phyloP scores from a whole-genome alignment of 1,139 yeast genomes.

The Candida pseudoviswanathii region DNA sequence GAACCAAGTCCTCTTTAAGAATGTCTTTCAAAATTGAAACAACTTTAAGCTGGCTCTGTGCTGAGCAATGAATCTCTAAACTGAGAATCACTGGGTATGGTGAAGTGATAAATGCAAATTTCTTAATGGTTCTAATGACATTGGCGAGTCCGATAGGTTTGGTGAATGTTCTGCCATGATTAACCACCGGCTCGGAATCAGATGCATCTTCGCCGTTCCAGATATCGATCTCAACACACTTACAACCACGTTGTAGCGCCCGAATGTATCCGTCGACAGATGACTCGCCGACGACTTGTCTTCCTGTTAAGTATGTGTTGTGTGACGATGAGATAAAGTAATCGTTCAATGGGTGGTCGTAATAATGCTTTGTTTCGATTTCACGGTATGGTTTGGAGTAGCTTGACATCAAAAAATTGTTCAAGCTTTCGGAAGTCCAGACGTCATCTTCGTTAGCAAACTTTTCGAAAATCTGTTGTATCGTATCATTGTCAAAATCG shows the following conservation, averaged over 20 bases:
- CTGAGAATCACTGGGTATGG: slow-evolving; percentile 88
- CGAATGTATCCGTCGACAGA: slow-evolving; percentile 90
- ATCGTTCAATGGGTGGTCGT: slow-evolving; percentile 73
- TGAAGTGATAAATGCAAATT: slow-evolving; percentile 82
- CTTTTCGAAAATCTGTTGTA: slow-evolving; percentile 44
- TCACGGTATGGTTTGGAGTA: slow-evolving; percentile 36
- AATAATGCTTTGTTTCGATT: slow-evolving; percentile 39
- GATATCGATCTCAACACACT: slow-evolving; percentile 90
- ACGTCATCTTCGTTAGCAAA: slow-evolving; percentile 36
- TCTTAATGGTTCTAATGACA: slow-evolving; percentile 71
- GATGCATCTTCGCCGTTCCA: slow-evolving; percentile 72
- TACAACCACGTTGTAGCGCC: slow-evolving; percentile 86
- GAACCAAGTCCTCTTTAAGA: slow-evolving; percentile 62
- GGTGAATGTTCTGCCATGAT: slow-evolving; percentile 87
- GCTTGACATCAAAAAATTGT: slow-evolving; percentile 53
- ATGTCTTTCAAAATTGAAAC: slow-evolving; percentile 52
- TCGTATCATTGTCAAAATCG: slow-evolving; percentile 24
- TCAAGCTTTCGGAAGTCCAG: slow-evolving; percentile 54
- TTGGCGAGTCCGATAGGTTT: slow-evolving; percentile 67
- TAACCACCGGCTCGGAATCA: slow-evolving; percentile 70
- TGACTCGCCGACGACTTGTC: slow-evolving; percentile 90
- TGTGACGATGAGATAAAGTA: slow-evolving; percentile 93
- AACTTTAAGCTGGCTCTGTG: slow-evolving; percentile 62
- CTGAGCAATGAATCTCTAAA: slow-evolving; percentile 77
- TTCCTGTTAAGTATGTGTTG: slow-evolving; percentile 85